A percentile compares a stretch with the other conserved stretches of the same genome.
These are phyloP conservation scores for Aplosporella prunicola DNA, from an alignment of 2,329 filamentous ascomycete genomes.

Conservation along the genomic window DNA sequence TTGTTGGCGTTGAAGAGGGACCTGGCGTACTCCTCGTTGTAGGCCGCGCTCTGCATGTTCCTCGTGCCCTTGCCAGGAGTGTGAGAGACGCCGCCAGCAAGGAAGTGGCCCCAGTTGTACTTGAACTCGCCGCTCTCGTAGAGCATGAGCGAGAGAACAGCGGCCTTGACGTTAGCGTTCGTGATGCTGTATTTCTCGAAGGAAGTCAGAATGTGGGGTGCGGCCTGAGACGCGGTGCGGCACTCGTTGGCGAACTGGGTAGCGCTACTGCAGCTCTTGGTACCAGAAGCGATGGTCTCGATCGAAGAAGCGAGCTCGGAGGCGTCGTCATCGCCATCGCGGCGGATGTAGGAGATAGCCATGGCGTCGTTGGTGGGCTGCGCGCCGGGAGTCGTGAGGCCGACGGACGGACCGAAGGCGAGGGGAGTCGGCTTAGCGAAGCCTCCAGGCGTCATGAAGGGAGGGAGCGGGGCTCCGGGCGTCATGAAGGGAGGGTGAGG, in stretches of 20 bases:
- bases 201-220: constrained; percentile 45
- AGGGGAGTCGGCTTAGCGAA: too few species aligned
- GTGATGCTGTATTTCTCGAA: constrained; percentile 51
- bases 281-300: constrained; percentile 47
- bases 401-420: too few species aligned
- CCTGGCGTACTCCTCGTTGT: constrained; percentile 47
- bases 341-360: too few species aligned
- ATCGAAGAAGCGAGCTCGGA: constrained; percentile 28
- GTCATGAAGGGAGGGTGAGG: too few species aligned
- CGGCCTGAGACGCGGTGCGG: constrained; percentile 54
- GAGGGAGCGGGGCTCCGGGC: too few species aligned
- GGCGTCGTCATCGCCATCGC: not conserved
- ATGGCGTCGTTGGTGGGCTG: too few species aligned
- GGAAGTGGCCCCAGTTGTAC: constrained; percentile 60
- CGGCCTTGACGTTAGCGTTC: constrained; percentile 53
- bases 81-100: constrained; percentile 21
- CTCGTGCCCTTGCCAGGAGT: constrained; percentile 61
- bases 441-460: too few species aligned
- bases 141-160: constrained; percentile 59
- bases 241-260: constrained; percentile 47
- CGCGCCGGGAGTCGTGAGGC: too few species aligned
- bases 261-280: constrained; percentile 43
- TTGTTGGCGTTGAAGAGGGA: constrained; percentile 29
- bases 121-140: constrained; percentile 62
- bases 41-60: constrained; percentile 53